These are phyloP conservation scores for Candida sakaeoensis DNA, from an alignment of 805 yeast species.

Conservation along the genomic window DNA sequence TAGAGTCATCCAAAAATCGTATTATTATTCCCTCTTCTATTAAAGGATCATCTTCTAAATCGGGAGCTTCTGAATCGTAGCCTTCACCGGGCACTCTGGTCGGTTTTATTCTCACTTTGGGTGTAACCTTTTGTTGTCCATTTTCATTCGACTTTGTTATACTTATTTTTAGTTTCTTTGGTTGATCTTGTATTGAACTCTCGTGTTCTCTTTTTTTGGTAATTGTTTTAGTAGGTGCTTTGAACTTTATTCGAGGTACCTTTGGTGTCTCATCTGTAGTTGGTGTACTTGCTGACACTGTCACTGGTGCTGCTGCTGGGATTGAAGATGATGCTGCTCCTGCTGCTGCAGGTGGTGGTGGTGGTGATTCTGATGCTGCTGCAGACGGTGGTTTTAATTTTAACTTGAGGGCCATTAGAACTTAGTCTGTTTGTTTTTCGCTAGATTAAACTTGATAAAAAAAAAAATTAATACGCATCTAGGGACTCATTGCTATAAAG, in stretches of 20 bases:
- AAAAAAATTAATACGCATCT: neutral
- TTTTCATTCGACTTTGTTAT: conserved; percentile 8
- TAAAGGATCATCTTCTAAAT: conserved; percentile 89
- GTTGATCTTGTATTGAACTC: conserved; percentile 14
- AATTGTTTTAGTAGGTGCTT: conserved; percentile 16
- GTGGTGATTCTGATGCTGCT: conserved; percentile 6
- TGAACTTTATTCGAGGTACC: conserved; percentile 16
- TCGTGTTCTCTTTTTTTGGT: conserved; percentile 6
- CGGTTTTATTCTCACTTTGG: conserved; percentile 52
- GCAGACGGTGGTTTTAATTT: conserved; percentile 19
- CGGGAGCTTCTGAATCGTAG: conserved; percentile 95
- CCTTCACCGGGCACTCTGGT: conserved; percentile 88
- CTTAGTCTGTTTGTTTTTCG: too few species aligned
- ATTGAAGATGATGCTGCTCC: neutral
- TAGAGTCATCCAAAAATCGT: conserved; percentile 66
- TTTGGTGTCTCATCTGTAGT: conserved; percentile 7
- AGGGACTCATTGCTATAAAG: neutral
- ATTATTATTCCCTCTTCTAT: conserved; percentile 82
- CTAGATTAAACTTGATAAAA: too few species aligned
- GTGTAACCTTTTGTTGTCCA: conserved; percentile 21
- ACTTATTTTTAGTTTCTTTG: conserved; percentile 23
- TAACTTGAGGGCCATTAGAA: conserved; percentile 20
- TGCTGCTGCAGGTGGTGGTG: conserved; percentile 1
- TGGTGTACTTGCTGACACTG: too few species aligned
- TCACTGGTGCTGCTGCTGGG: neutral